These are phyloP conservation scores for Rhodotorula graminis DNA, from an alignment of 768 basidiomycete species.

Conservation along the genomic window DNA sequence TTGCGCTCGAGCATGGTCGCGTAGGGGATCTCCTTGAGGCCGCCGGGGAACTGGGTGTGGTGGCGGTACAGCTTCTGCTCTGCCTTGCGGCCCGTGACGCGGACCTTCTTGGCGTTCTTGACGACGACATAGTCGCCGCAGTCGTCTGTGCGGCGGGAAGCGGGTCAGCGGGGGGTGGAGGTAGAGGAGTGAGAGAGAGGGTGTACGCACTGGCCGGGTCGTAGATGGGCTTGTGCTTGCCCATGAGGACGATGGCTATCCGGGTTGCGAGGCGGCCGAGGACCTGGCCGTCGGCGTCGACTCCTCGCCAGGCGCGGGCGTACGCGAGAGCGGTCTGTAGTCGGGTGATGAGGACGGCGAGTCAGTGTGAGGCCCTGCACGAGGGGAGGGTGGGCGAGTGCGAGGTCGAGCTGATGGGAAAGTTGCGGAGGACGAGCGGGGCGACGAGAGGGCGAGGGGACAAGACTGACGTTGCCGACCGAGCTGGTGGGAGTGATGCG, in stretches of 20 bases:
- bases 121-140: constrained; percentile 98
- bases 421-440: neutral
- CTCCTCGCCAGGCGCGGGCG: constrained; percentile 93
- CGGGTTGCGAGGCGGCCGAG: constrained; percentile 89
- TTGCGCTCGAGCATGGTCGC: constrained; percentile 73
- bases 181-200: neutral
- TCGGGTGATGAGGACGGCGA: neutral
- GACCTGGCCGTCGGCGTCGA: constrained; percentile 82
- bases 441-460: neutral
- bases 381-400: neutral
- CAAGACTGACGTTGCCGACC: constrained; percentile 19
- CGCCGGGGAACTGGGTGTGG: constrained; percentile 89
- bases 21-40: constrained; percentile 85
- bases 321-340: constrained; percentile 86
- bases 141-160: constrained; percentile 59
- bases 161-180: neutral
- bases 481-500: constrained; percentile 11
- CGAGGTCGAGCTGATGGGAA: neutral
- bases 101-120: constrained; percentile 75
- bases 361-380: neutral
- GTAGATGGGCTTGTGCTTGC: constrained; percentile 97
- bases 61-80: constrained; percentile 81
- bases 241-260: constrained; percentile 94
- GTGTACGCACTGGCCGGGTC: constrained; percentile 71
- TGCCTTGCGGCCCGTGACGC: constrained; percentile 82